Percentiles rank a stretch among this genome's conserved stretches.
These are phyloP conservation scores for Psilocybe tampanensis DNA, from an alignment of 768 basidiomycete species.

Conservation along the genomic window DNA sequence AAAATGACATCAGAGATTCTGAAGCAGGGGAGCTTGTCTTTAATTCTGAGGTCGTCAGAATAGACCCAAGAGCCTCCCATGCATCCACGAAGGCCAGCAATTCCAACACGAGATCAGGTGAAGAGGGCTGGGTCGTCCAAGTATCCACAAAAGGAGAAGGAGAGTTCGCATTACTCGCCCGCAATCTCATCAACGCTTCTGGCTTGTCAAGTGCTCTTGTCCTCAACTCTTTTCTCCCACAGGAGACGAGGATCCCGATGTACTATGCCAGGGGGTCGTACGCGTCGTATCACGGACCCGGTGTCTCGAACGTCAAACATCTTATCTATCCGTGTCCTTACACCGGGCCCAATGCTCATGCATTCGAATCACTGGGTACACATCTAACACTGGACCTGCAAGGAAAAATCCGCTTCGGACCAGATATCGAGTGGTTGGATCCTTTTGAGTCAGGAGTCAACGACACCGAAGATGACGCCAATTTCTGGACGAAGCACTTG, in stretches of 20 bases:
- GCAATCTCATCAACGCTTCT: constrained; percentile 80
- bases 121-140: constrained; percentile 89
- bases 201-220: constrained; percentile 75
- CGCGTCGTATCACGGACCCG: constrained; percentile 83
- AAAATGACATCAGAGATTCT: constrained; percentile 76
- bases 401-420: constrained; percentile 88
- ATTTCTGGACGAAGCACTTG: constrained; percentile 79
- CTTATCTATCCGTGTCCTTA: constrained; percentile 93
- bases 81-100: constrained; percentile 21
- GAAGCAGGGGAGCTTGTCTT: constrained; percentile 72
- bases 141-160: constrained; percentile 55
- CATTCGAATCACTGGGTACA: constrained; percentile 87
- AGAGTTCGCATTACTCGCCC: constrained; percentile 68
- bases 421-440: constrained; percentile 87
- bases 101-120: constrained; percentile 31
- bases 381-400: constrained; percentile 89
- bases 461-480: constrained; percentile 46
- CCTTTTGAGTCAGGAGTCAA: constrained; percentile 43
- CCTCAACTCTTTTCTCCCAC: constrained; percentile 68
- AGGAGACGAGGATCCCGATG: constrained; percentile 62
- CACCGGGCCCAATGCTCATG: constrained; percentile 54
- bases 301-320: constrained; percentile 63
- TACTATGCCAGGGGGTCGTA: constrained; percentile 88
- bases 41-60: constrained; percentile 80
- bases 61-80: constrained; percentile 60